These are phyloP conservation scores for Penicillium sp. DNA, from an alignment of 2,329 filamentous ascomycete species.

Conservation along the genomic window DNA sequence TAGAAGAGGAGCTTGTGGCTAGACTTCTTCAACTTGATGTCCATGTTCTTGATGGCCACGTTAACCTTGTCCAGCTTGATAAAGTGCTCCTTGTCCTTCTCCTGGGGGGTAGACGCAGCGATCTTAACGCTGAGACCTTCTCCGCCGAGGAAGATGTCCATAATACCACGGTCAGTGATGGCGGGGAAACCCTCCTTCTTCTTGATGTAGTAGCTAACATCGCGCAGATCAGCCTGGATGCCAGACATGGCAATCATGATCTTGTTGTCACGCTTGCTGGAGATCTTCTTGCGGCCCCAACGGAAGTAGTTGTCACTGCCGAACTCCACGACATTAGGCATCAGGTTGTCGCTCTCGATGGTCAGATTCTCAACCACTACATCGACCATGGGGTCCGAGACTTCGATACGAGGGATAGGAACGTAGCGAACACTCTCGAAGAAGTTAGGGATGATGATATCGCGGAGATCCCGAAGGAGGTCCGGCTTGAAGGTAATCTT, in stretches of 20 bases:
- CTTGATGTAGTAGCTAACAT: constrained; percentile 93
- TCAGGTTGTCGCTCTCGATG: constrained; percentile 93
- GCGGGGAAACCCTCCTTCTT: constrained; percentile 90
- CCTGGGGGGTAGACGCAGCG: constrained; percentile 75
- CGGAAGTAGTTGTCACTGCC: constrained; percentile 90
- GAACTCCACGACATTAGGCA: constrained; percentile 86
- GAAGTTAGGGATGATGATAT: constrained; percentile 76
- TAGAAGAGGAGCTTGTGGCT: constrained; percentile 89
- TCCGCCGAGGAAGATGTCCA: constrained; percentile 83
- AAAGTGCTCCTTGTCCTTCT: constrained; percentile 72
- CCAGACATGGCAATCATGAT: constrained; percentile 81
- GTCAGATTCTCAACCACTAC: constrained; percentile 91
- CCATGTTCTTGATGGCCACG: constrained; percentile 74
- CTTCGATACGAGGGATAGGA: constrained; percentile 90
- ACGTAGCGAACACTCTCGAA: constrained; percentile 87
- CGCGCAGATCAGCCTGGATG: constrained; percentile 81
- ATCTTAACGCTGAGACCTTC: constrained; percentile 89
- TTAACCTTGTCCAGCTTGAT: constrained; percentile 92
- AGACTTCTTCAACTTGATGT: constrained; percentile 89
- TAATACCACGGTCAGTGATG: constrained; percentile 80
- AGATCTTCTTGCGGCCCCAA: constrained; percentile 84
- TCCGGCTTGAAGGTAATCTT: constrained; percentile 90
- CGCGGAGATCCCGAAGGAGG: constrained; percentile 79
- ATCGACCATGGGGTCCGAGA: constrained; percentile 77
- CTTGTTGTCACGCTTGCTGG: constrained; percentile 77